These are phyloP conservation scores for Metschnikowia kofuensis DNA, from an alignment of 805 yeast species.

Conservation along the genomic window DNA sequence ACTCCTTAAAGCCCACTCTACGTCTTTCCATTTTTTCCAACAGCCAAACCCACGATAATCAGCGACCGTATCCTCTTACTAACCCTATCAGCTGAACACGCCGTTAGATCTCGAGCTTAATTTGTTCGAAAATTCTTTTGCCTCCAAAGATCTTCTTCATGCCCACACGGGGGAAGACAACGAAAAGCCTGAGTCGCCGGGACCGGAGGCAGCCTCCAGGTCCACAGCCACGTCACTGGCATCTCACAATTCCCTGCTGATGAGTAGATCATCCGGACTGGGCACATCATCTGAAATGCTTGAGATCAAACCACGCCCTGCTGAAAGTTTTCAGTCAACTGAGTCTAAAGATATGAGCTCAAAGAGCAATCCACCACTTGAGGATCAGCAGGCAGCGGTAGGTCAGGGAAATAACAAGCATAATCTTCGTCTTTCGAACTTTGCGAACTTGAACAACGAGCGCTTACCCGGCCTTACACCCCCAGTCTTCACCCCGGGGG, in stretches of 20 bases:
- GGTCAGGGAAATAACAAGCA: conserved; percentile 26
- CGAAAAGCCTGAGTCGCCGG: not conserved
- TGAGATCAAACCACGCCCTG: conserved; percentile 10
- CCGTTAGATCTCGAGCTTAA: conserved; percentile 85
- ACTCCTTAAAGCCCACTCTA: too few species aligned
- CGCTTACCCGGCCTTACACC: conserved; percentile 43
- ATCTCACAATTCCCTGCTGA: conserved; percentile 8
- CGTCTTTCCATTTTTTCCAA: too few species aligned
- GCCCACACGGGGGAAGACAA: conserved; percentile 5
- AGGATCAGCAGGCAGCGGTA: not conserved
- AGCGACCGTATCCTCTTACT: conserved; percentile 7
- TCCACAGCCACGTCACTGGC: conserved; percentile 9
- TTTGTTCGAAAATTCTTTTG: conserved; percentile 93
- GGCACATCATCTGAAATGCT: conserved; percentile 9
- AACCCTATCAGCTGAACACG: conserved; percentile 29
- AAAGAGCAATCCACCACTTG: not conserved
- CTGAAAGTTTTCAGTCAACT: too few species aligned
- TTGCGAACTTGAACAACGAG: conserved; percentile 24
- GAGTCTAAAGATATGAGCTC: not conserved
- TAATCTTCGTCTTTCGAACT: conserved; percentile 33
- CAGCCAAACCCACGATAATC: too few species aligned
- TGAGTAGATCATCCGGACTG: conserved; percentile 4
- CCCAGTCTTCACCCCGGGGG: conserved; percentile 56
- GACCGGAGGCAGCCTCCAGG: conserved; percentile 1
- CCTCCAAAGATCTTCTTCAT: conserved; percentile 45